Evolutionary conservation across 2,329 filamentous ascomycete species (phyloP).

Genomic region (Nemania sp.): DNA sequence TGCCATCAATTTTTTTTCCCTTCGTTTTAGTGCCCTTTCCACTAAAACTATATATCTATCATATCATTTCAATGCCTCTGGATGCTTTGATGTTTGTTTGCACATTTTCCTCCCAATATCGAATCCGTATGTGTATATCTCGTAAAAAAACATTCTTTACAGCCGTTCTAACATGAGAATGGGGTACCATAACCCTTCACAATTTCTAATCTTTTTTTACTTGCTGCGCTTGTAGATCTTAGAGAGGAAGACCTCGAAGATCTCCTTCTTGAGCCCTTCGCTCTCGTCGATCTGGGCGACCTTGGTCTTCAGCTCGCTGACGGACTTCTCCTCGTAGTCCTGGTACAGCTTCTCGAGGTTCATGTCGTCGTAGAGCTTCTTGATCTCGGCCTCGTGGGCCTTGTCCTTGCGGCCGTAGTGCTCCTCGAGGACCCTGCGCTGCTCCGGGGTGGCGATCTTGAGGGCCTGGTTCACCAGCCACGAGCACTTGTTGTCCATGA

Average conservation of each 20-base stretch:
- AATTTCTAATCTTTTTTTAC: slow-evolving; percentile 50
- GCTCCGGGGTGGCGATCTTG: slow-evolving; percentile 75
- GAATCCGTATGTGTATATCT: neutral
- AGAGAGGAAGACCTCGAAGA: slow-evolving; percentile 86
- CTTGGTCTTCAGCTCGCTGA: slow-evolving; percentile 73
- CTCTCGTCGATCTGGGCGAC: slow-evolving; percentile 84
- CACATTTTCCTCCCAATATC: too few species aligned
- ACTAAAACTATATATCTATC: slow-evolving; percentile 9
- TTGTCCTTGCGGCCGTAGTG: slow-evolving; percentile 95
- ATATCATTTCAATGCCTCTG: slow-evolving; percentile 4
- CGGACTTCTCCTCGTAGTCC: slow-evolving; percentile 86
- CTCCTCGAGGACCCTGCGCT: slow-evolving; percentile 83
- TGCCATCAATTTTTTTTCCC: too few species aligned
- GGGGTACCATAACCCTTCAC: too few species aligned
- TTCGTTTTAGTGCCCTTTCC: slow-evolving; percentile 7
- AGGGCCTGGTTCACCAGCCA: slow-evolving; percentile 98
- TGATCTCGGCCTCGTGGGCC: slow-evolving; percentile 79
- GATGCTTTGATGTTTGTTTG: neutral
- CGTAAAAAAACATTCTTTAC: too few species aligned
- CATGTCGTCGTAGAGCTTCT: slow-evolving; percentile 85
- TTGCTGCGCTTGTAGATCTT: slow-evolving; percentile 99
- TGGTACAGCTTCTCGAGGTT: slow-evolving; percentile 81
- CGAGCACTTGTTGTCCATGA: slow-evolving; percentile 99
- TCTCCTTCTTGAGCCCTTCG: slow-evolving; percentile 82
- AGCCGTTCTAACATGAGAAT: too few species aligned